A percentile compares a stretch with the other conserved stretches of the same genome.
Evolutionary conservation across 164 flowering plant genomes (phyloP).

Genomic region (Litsea cubeba): DNA sequence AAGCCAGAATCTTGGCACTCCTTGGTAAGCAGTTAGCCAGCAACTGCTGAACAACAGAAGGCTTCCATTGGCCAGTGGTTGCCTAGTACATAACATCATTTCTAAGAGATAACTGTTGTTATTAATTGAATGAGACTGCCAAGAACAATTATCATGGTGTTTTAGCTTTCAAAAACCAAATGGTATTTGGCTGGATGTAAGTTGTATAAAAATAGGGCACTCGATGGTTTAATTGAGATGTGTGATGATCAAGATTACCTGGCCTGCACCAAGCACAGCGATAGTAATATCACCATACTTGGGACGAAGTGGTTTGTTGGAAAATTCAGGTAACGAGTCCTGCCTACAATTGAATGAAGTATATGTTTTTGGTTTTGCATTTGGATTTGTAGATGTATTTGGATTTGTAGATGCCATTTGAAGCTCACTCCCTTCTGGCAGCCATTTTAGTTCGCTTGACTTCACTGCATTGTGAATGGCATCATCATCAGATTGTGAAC

Average conservation of each 20-base stretch:
- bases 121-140: too few relatives aligned
- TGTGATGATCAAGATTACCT: slow-evolving; percentile 41
- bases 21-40: too few relatives aligned
- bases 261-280: slow-evolving; percentile 80
- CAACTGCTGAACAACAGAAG: too few relatives aligned
- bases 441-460: slow-evolving; percentile 70
- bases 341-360: slow-evolving; percentile 77
- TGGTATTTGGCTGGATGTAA: too few relatives aligned
- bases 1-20: too few relatives aligned
- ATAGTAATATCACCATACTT: slow-evolving; percentile 50
- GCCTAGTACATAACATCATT: too few relatives aligned
- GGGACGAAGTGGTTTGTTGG: slow-evolving; percentile 43
- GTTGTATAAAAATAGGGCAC: too few relatives aligned
- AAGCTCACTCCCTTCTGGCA: slow-evolving; percentile 80
- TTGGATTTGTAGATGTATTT: slow-evolving; percentile 22
- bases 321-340: slow-evolving; percentile 57
- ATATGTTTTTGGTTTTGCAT: slow-evolving; percentile 52
- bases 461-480: slow-evolving; percentile 45
- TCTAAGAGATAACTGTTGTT: too few relatives aligned
- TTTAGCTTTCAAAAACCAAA: too few relatives aligned
- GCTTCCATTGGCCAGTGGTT: too few relatives aligned
- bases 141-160: too few relatives aligned
- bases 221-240: not conserved
- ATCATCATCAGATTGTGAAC: slow-evolving; percentile 7
- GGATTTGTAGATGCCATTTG: slow-evolving; percentile 27